A percentile compares a stretch with the other conserved stretches of the same genome.
Conservation (phyloP, 2,329 filamentous ascomycete species). For the Colletotrichum euphorbiae region DNA sequence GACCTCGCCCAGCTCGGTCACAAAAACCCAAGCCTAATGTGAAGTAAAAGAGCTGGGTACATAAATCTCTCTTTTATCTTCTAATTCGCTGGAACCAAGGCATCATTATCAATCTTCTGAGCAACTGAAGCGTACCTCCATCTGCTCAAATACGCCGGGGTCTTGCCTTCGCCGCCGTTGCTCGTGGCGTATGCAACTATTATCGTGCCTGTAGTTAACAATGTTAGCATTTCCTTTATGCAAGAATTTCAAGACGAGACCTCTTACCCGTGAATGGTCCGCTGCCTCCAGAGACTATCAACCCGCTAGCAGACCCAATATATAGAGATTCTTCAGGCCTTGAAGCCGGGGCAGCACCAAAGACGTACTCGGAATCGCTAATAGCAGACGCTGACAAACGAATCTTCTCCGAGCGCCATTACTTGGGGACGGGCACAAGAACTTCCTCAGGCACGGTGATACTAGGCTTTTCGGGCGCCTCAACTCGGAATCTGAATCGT, state of each 20-base stretch:
- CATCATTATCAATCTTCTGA: constrained; percentile 21
- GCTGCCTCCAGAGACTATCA: constrained; percentile 36
- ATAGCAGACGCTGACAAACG: constrained; percentile 55
- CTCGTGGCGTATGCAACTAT: constrained; percentile 65
- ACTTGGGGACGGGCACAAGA: constrained; percentile 51
- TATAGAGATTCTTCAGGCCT: constrained; percentile 10
- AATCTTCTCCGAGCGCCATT: constrained; percentile 51
- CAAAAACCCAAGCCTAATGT: too few relatives aligned
- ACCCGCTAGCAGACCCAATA: constrained; percentile 50
- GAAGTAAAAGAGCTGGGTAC: too few relatives aligned
- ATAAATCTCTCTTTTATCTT: not conserved
- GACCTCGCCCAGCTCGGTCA: too few relatives aligned
- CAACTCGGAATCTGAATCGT: constrained; percentile 57
- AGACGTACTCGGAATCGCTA: constrained; percentile 59
- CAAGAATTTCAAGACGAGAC: not conserved
- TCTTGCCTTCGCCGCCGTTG: constrained; percentile 59
- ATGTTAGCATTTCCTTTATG: not conserved
- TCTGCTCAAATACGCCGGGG: constrained; percentile 58
- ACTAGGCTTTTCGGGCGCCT: constrained; percentile 51
- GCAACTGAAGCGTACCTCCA: constrained; percentile 57
- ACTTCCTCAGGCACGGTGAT: constrained; percentile 50
- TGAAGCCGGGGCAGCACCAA: constrained; percentile 50
- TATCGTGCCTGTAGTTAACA: constrained; percentile 53
- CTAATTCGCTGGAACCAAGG: not conserved
- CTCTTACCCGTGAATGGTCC: constrained; percentile 46